Evolutionary conservation across 2,329 filamentous ascomycete species (phyloP), one percentile per base, ranked within the genome.

Genomic region (Fusarium chlamydosporum): DNA sequence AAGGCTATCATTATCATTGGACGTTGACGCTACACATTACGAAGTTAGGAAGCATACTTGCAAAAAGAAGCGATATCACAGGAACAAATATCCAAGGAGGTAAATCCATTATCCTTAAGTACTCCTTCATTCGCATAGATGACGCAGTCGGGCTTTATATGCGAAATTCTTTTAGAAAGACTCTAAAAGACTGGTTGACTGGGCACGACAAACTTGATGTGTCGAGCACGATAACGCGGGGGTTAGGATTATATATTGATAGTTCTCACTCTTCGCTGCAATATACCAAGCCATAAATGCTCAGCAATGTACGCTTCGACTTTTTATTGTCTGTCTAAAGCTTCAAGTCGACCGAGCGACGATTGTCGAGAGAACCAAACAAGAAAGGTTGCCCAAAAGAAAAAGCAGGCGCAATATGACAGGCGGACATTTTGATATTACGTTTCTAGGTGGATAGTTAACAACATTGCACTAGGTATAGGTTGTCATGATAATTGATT

Each of bases 131-230:
- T 52, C 27, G 20, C 34, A n/a, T 31, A 37, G 27, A 40, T 46
- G 29, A 45, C 13, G 26, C 12, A 43, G n/a, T 7, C 12, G 13
- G 34, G 52, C 52, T 31, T 38, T 34, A 43, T 26, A 56, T 41
- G 35, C 35, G 52, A 42, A 33, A 46, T 35, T 37, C 50, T 29
- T 51, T 53, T 38, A 33, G 42, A 38, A 34, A 55, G 41, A 35
- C 31, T 38, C 56, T 41, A 51, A 61, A 45, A 34, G 23, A 23
- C 33, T 57, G 41, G 20, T 27, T 35, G 37, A 51, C 41, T 47
- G 70, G 70, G 62, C 65, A 72, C 46, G 71, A 71, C 37, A 33
- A 41, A 27, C 9, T 47, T 54, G 45, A 40, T 6, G 23, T 6
- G 5, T 23, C 23, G 23, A 23, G 23, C 23, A 23, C 58, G 27